These are phyloP conservation scores for Trypanosoma conorhini DNA, from an alignment of 208 protist species.

Conservation along the genomic window DNA sequence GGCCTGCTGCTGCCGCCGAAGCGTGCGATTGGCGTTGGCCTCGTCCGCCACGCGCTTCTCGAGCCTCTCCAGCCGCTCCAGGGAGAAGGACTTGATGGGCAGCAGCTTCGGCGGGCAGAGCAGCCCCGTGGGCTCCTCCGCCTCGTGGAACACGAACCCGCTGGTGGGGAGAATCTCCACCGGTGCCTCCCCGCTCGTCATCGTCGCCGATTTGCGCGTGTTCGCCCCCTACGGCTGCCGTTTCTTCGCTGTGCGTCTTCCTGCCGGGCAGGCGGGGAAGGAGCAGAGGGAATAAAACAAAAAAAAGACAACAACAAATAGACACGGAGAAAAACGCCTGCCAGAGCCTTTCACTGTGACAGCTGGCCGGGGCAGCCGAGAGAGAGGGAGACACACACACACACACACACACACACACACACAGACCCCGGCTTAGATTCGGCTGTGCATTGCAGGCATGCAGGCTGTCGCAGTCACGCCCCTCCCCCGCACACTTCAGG, in stretches of 20 bases:
- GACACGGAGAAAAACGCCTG: neutral
- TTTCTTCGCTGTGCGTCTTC: neutral
- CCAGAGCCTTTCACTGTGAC: neutral
- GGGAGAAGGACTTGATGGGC: conserved; percentile 95
- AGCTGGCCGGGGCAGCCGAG: neutral
- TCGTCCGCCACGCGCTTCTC: conserved; percentile 74
- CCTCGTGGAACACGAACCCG: conserved; percentile 81
- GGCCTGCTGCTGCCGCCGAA: conserved; percentile 31
- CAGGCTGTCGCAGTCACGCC: too few relatives aligned
- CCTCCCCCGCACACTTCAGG: too few relatives aligned
- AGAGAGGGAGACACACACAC: neutral
- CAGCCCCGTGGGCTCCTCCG: conserved; percentile 70
- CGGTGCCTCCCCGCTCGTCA: conserved; percentile 4
- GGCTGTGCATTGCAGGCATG: too few relatives aligned
- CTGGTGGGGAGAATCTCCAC: conserved; percentile 78
- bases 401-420: neutral
- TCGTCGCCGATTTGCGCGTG: neutral
- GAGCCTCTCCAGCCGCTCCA: conserved; percentile 92
- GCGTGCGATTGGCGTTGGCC: conserved; percentile 46
- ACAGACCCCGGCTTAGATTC: too few relatives aligned
- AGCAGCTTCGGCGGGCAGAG: conserved; percentile 97
- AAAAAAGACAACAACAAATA: neutral
- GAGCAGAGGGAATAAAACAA: too few relatives aligned
- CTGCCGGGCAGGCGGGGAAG: neutral
- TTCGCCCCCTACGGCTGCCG: neutral